Conservation (phyloP, 2,329 filamentous ascomycete genomes). For the Emydomyces testavorans region DNA sequence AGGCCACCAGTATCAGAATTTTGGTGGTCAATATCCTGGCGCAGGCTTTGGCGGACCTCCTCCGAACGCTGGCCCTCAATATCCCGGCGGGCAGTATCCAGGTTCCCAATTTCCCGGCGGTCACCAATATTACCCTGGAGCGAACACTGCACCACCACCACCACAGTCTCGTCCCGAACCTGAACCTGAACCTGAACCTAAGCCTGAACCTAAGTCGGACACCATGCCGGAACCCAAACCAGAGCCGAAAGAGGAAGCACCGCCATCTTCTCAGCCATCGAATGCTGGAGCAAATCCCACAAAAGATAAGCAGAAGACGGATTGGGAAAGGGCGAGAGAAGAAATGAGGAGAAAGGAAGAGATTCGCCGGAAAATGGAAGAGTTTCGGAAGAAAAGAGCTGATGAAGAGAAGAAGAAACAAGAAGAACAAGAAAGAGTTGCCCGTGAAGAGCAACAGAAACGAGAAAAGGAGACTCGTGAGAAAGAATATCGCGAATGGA, state of each 20-base stretch:
- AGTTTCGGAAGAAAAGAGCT: slow-evolving; percentile 29
- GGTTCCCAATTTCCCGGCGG: slow-evolving; percentile 12
- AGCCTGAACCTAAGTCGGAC: neutral
- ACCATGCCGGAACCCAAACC: slow-evolving; percentile 15
- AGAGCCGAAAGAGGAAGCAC: slow-evolving; percentile 1
- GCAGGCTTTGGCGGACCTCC: slow-evolving; percentile 22
- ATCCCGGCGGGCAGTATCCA: slow-evolving; percentile 19
- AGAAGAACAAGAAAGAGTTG: slow-evolving; percentile 30
- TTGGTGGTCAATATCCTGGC: slow-evolving; percentile 21
- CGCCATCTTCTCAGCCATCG: slow-evolving; percentile 11
- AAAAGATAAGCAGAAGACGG: slow-evolving; percentile 22
- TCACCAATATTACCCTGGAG: slow-evolving; percentile 13
- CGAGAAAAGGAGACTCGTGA: slow-evolving; percentile 34
- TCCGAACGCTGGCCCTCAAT: slow-evolving; percentile 27
- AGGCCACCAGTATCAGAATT: slow-evolving; percentile 22
- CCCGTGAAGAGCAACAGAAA: slow-evolving; percentile 31
- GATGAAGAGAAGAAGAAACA: slow-evolving; percentile 31
- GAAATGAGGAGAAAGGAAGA: slow-evolving; percentile 32
- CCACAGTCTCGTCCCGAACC: slow-evolving; percentile 13
- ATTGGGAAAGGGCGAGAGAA: slow-evolving; percentile 25
- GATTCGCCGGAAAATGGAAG: slow-evolving; percentile 26
- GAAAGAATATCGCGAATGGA: slow-evolving; percentile 30
- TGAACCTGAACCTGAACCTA: neutral
- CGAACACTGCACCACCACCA: slow-evolving; percentile 4
- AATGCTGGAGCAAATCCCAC: slow-evolving; percentile 21